Base-by-base conservation (phyloP, 192 early-diverging fungal genomes). In the Funneliformis mosseae region DNA sequence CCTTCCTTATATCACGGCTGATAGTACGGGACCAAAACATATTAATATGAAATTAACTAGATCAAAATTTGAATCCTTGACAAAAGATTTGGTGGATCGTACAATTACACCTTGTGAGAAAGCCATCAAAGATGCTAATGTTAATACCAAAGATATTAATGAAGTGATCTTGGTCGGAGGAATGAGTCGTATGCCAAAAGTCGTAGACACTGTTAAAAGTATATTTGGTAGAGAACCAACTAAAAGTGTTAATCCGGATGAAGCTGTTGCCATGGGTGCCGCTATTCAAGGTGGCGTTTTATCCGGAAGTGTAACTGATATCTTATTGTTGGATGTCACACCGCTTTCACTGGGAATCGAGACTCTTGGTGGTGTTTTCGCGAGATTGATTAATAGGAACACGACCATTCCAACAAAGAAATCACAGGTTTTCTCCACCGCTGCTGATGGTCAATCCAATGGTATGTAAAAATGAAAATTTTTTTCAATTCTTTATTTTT, bases 401-500 rank as follows among this genome's bases (percentile, higher is more conserved):
- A 97, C 98, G 75, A 98, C 97, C 38, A 98, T 99, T 80, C 98
- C 98, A 43, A 99, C 98, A 87, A 99, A 99, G 90, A 99, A 99
- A 89, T 93, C 93, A 25, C 98, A 99, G 87, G 92, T 96, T 80
- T 99, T 98, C 90, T 98, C 98, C 80, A 99, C 98, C 55, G 97
- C 98, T 9, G 96, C 96, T 42, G 98, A 99, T 84, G 97, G 96
- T 10, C 98, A 99, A 86, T 97, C 97, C 59, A 95, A 95, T 21
- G 50, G 50, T 55, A 55, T 45, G 9, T 21, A 55, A 55, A 4
- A 18, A 33, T 33, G 33, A 33, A 33, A n/a, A n/a, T n/a, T n/a
- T n/a, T n/a, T n/a, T n/a, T n/a, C 3, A 33, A 55, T 21, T 55
- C 5, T 1, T 21, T 1, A 55, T 3, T 50, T 16, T 5, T 50